Conservation (phyloP, 164 flowering plant genomes). For the Vitis labrusca region DNA sequence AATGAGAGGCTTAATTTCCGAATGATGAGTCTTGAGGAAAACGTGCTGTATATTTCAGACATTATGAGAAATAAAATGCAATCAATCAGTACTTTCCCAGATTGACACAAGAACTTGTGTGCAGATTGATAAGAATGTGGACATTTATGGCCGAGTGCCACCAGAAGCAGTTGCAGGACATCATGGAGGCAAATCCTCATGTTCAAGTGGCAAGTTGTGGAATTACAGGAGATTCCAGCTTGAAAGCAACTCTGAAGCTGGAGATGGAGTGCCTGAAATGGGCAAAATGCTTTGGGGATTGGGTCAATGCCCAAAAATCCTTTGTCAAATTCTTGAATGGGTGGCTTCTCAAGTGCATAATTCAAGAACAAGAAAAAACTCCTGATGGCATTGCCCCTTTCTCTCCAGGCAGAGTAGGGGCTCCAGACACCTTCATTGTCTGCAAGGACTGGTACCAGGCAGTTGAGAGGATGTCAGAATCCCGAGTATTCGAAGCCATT, state of each 20-base stretch:
- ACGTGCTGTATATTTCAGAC: too few relatives aligned
- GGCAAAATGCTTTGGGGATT: neutral
- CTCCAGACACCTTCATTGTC: neutral
- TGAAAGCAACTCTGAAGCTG: neutral
- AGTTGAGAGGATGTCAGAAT: neutral
- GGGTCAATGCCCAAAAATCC: neutral
- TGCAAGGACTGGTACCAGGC: slow-evolving; percentile 4
- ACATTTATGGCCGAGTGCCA: slow-evolving; percentile 5
- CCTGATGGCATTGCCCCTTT: neutral
- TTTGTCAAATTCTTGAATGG: neutral
- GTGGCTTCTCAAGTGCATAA: slow-evolving; percentile 5
- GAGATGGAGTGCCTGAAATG: slow-evolving; percentile 4
- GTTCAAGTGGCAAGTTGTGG: neutral
- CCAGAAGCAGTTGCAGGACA: neutral
- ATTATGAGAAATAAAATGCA: neutral
- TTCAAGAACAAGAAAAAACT: neutral
- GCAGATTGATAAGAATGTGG: slow-evolving; percentile 11
- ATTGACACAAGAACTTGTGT: neutral
- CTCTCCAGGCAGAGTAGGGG: neutral
- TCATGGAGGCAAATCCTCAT: neutral
- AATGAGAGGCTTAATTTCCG: too few relatives aligned
- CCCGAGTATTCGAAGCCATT: neutral
- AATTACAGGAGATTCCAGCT: neutral
- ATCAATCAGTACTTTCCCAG: neutral
- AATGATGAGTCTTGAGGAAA: too few relatives aligned